Conservation (phyloP, 768 basidiomycete species). For the Tulasnella sp. region DNA sequence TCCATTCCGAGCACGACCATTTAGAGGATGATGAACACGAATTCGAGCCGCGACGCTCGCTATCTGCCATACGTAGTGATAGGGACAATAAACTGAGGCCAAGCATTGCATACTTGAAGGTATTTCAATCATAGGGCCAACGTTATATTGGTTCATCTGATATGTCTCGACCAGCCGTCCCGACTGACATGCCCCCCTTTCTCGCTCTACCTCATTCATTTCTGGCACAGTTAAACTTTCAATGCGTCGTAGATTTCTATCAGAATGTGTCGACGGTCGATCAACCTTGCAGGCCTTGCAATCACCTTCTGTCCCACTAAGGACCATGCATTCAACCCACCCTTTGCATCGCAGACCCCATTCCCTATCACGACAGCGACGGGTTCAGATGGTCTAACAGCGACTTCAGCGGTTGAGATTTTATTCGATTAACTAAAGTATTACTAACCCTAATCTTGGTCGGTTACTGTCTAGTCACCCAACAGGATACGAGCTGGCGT, state of each 20-base stretch:
- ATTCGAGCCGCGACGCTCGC: neutral
- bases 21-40: neutral
- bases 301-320: constrained; percentile 20
- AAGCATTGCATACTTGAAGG: neutral
- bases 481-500: too few relatives aligned
- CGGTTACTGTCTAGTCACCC: too few relatives aligned
- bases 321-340: neutral
- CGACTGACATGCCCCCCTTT: neutral
- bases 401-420: too few relatives aligned
- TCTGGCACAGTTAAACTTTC: neutral
- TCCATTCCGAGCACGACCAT: neutral
- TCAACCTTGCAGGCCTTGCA: constrained; percentile 19
- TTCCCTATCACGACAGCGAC: neutral
- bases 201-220: neutral
- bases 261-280: constrained; percentile 6
- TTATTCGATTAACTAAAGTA: too few relatives aligned
- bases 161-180: neutral
- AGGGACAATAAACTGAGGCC: too few relatives aligned
- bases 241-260: constrained; percentile 30
- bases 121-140: neutral
- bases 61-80: neutral
- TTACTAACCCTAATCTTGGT: too few relatives aligned
- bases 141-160: neutral
- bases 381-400: neutral
- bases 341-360: neutral